phyloP scores from a whole-genome alignment of 2,329 filamentous ascomycete species.

The Cladosporium sp. region DNA sequence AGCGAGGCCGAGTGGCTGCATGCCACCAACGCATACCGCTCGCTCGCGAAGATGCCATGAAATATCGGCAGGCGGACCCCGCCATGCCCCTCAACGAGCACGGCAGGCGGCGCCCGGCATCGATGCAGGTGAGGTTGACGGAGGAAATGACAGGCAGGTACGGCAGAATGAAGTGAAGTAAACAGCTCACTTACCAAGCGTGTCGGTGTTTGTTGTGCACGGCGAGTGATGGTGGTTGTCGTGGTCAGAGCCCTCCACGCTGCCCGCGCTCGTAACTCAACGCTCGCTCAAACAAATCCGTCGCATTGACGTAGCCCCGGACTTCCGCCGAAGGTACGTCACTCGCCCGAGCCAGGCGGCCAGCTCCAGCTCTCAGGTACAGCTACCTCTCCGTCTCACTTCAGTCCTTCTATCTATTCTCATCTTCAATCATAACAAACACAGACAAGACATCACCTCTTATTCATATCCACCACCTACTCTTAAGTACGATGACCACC shows the following conservation, averaged over 20 bases:
- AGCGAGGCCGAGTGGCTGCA: background rate
- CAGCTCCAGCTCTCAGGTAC: background rate
- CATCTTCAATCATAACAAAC: background rate
- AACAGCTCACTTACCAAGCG: no score
- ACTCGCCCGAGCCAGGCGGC: background rate
- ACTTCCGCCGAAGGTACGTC: background rate
- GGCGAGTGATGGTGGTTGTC: no score
- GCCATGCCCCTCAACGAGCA: background rate
- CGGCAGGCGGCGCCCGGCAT: background rate
- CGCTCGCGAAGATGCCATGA: background rate
- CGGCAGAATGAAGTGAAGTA: no score
- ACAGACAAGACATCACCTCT: background rate
- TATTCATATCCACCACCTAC: background rate
- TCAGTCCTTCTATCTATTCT: background rate
- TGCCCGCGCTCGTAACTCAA: no score
- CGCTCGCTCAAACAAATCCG: background rate
- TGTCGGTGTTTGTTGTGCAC: no score
- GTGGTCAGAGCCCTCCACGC: no score
- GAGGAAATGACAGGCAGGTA: no score
- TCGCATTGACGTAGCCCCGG: background rate
- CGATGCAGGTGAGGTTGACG: background rate
- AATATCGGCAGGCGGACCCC: background rate
- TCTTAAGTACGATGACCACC: background rate
- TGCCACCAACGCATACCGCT: background rate
- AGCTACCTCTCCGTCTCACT: background rate